phyloP scores from a whole-genome alignment of 768 basidiomycete genomes.

The Erythrobasidium yunnanense region DNA sequence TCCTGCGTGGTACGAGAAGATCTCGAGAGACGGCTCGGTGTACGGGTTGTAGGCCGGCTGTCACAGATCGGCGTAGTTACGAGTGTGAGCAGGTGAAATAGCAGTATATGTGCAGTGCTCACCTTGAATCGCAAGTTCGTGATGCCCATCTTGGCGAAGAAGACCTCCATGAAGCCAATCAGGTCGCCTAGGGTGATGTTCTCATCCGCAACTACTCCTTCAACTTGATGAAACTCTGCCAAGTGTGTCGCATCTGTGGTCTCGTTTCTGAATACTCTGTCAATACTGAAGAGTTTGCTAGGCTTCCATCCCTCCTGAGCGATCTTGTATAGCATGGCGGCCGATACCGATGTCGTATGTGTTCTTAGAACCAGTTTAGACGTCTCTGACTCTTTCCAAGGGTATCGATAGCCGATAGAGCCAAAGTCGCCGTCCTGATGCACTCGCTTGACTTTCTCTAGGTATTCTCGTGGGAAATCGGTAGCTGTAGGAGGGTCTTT shows the following conservation, averaged over 20 bases:
- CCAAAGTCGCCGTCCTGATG: constrained; percentile 79
- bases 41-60: constrained; percentile 23
- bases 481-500: constrained; percentile 76
- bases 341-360: constrained; percentile 90
- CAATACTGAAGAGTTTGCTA: constrained; percentile 71
- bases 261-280: constrained; percentile 96
- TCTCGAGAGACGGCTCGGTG: constrained; percentile 78
- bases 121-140: constrained; percentile 92
- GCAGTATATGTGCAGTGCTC: too few species aligned
- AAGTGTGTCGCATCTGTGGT: constrained; percentile 96
- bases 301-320: constrained; percentile 52
- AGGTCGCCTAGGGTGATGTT: constrained; percentile 84
- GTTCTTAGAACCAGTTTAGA: constrained; percentile 85
- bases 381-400: constrained; percentile 87
- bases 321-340: constrained; percentile 84
- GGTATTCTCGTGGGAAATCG: constrained; percentile 68
- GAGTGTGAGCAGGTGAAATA: too few species aligned
- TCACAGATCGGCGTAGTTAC: constrained; percentile 5
- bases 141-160: constrained; percentile 97
- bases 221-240: constrained; percentile 99
- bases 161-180: constrained; percentile 97
- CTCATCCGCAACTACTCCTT: constrained; percentile 93
- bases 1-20: constrained; percentile 94
- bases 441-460: constrained; percentile 66
- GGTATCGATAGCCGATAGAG: constrained; percentile 91